phyloP scores from a whole-genome alignment of 371 early-diverging fungal species.

The Ordospora colligata region DNA sequence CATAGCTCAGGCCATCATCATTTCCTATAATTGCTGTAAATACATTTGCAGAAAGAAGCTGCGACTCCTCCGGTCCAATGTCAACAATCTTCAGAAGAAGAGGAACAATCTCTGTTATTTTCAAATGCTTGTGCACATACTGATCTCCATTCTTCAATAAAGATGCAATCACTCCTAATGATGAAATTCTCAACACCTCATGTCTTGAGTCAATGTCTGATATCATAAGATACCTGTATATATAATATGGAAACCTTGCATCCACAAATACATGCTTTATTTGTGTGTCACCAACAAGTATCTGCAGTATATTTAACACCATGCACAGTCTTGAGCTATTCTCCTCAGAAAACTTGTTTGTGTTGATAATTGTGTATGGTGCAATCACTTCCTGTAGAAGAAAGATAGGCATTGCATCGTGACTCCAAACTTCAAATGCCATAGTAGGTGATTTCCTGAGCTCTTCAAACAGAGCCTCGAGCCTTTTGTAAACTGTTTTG shows the following conservation, averaged over 20 bases:
- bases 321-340: neutral
- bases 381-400: conserved; percentile 50
- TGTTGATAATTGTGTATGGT: conserved; percentile 30
- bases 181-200: conserved; percentile 80
- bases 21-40: conserved; percentile 85
- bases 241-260: conserved; percentile 83
- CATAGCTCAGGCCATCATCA: conserved; percentile 84
- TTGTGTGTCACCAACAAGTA: conserved; percentile 61
- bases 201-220: conserved; percentile 79
- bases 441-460: neutral
- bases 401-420: conserved; percentile 39
- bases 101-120: conserved; percentile 91
- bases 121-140: conserved; percentile 79
- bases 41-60: conserved; percentile 89
- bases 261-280: conserved; percentile 75
- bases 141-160: conserved; percentile 81
- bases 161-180: conserved; percentile 83
- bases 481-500: neutral
- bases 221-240: conserved; percentile 92
- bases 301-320: conserved; percentile 32
- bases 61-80: conserved; percentile 81
- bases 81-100: conserved; percentile 92
- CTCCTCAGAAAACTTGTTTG: neutral
- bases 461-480: conserved; percentile 5
- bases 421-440: neutral